Base-by-base conservation (phyloP, 768 basidiomycete genomes). In the Sutorius australiensis region DNA sequence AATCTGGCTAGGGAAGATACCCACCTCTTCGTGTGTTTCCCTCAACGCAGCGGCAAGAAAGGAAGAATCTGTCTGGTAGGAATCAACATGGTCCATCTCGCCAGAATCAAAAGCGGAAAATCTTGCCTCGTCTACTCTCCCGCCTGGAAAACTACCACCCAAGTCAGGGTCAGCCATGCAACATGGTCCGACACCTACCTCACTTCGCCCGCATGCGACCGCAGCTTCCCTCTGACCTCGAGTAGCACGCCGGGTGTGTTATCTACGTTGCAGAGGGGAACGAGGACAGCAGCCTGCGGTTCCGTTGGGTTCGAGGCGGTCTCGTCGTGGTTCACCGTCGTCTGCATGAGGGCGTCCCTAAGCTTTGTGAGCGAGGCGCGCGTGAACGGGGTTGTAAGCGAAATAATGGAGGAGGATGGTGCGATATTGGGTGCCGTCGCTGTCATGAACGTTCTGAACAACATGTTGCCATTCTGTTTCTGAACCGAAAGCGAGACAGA, bases 191-290 rank as follows among this genome's bases (percentile, higher is more conserved):
- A 3, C 16, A 53, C 75, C 34, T 54, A 88, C 89, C 89, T 89
- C 32, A 91, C 81, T 74, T 91, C 87, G n/a, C 89, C 89, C 0
- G 88, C 84, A 68, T 91, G 89, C 30, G 75, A 77, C 59, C 87
- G 75, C 46, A 86, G 68, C 37, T 79, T 68, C 60, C 81, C 80
- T 58, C 89, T 77, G 31, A 91, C 80, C 67, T 91, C 85, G 14
- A 90, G 75, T 43, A 92, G 65, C 17, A 92, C 77, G 7, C 87
- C 83, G 0, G 89, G 86, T 13, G 73, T 72, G 46, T 76, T 75
- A 31, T 77, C 72, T 17, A 91, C 83, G 61, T 92, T 91, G 70
- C 89, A 91, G 46, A 91, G 73, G 0, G 88, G 87, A 57, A 92
- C 80, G 46, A 91, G 72, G 24, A 92, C 84, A 4, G 86, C 86